A percentile compares a stretch with the other conserved stretches of the same genome.
phyloP scores from a whole-genome alignment of 2,329 filamentous ascomycete genomes.

The Apiospora aurea region DNA sequence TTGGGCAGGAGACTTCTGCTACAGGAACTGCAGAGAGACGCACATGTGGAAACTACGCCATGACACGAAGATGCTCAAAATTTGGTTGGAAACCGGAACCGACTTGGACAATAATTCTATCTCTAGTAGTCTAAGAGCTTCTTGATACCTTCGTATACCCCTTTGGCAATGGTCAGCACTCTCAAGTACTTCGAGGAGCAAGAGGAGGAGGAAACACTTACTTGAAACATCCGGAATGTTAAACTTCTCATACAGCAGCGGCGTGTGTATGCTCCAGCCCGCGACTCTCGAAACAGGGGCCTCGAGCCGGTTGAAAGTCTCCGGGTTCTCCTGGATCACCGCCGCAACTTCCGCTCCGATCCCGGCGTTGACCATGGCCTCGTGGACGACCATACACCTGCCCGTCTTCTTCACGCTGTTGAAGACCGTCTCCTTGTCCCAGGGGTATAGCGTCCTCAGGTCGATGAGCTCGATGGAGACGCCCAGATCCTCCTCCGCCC shows the following conservation, averaged over 20 bases:
- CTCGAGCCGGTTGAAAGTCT: constrained; percentile 82
- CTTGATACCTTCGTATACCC: constrained; percentile 76
- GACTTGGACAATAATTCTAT: background rate
- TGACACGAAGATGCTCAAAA: background rate
- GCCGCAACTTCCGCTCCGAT: constrained; percentile 90
- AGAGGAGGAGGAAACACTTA: constrained; percentile 59
- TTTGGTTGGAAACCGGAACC: too few species aligned
- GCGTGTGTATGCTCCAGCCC: constrained; percentile 88
- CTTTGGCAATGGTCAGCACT: constrained; percentile 49
- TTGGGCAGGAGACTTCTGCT: too few species aligned
- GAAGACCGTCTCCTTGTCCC: constrained; percentile 84
- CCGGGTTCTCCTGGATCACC: constrained; percentile 78
- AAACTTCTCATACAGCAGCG: constrained; percentile 80
- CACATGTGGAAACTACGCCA: too few species aligned
- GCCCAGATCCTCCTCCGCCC: constrained; percentile 77
- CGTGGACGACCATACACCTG: constrained; percentile 85
- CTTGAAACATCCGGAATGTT: constrained; percentile 86
- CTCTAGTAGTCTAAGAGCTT: constrained; percentile 68
- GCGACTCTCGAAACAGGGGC: constrained; percentile 85
- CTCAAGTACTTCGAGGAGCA: constrained; percentile 11
- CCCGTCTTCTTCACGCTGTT: constrained; percentile 88
- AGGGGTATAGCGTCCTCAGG: constrained; percentile 86
- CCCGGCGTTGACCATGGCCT: constrained; percentile 89
- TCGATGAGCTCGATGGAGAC: constrained; percentile 87
- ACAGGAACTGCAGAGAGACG: too few species aligned